A percentile compares a stretch with the other conserved stretches of the same genome.
phyloP scores from a whole-genome alignment of 106 monocot species.

The Gastrodia elata region DNA sequence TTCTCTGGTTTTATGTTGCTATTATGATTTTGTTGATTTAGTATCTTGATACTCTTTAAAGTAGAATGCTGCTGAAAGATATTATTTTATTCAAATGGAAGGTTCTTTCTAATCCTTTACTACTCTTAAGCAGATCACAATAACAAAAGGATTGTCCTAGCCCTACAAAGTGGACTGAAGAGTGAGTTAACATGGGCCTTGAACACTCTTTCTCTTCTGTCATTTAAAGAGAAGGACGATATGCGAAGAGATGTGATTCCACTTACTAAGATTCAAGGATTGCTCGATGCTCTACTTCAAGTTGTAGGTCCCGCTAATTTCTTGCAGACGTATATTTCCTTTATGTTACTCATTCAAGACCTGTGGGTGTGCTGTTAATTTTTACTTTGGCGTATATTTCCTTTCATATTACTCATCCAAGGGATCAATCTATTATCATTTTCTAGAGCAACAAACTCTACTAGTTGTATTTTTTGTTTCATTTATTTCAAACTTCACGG shows the following conservation, averaged over 20 bases:
- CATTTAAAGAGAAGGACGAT: conserved; percentile 98
- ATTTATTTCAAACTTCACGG: not conserved
- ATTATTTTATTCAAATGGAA: not conserved
- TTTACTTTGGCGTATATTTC: not conserved
- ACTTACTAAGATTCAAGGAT: conserved; percentile 85
- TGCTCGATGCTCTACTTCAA: conserved; percentile 95
- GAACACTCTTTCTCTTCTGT: conserved; percentile 74
- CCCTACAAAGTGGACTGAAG: conserved; percentile 94
- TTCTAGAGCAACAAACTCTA: not conserved
- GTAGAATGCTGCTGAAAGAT: not conserved
- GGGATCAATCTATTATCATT: not conserved
- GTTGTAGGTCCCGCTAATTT: conserved; percentile 48
- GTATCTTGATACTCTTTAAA: not conserved
- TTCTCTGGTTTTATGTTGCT: not conserved
- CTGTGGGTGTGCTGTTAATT: too few species aligned
- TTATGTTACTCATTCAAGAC: too few species aligned
- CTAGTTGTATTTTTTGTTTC: not conserved
- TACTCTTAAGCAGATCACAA: conserved; percentile 61
- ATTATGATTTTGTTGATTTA: not conserved
- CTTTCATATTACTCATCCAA: not conserved
- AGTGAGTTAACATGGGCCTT: conserved; percentile 93
- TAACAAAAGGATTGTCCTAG: conserved; percentile 92
- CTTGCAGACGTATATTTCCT: not conserved
- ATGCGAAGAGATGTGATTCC: conserved; percentile 75
- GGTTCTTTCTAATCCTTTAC: not conserved